These are phyloP conservation scores for Populus hybrid DNA, from an alignment of 441 rosid genomes.

Conservation along the genomic window DNA sequence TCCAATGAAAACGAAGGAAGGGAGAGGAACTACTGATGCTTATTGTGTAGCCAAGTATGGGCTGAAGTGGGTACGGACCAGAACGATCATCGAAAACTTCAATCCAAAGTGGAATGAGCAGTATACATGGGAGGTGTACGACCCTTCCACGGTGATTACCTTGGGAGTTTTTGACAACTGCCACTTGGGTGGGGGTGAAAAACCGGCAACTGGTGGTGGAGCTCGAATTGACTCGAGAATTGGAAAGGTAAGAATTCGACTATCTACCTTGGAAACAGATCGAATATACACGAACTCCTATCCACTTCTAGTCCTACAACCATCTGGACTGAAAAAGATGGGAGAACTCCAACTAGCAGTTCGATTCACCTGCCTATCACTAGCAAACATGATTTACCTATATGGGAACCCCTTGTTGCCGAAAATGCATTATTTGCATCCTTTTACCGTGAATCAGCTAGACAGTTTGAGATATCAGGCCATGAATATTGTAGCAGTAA, in stretches of 20 bases:
- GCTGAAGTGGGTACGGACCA: conserved; percentile 91
- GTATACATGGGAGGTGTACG: conserved; percentile 96
- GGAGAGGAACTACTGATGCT: conserved; percentile 79
- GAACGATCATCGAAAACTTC: conserved; percentile 74
- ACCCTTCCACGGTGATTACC: conserved; percentile 86
- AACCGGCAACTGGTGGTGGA: conserved; percentile 50
- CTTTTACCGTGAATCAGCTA: conserved; percentile 77
- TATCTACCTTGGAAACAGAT: conserved; percentile 87
- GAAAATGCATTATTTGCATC: conserved; percentile 90
- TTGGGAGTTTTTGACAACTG: conserved; percentile 86
- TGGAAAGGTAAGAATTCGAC: conserved; percentile 87
- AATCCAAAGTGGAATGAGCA: conserved; percentile 94
- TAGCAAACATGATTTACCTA: conserved; percentile 73
- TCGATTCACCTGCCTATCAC: conserved; percentile 72
- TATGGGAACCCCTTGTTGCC: conserved; percentile 83
- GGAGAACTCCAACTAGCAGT: conserved; percentile 90
- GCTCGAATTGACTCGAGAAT: conserved; percentile 47
- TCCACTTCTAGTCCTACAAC: conserved; percentile 81
- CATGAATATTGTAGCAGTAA: conserved; percentile 70
- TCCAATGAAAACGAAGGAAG: conserved; percentile 75
- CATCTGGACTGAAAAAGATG: conserved; percentile 83
- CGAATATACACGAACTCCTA: conserved; percentile 83
- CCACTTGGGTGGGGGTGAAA: conserved; percentile 48
- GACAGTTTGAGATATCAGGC: conserved; percentile 87
- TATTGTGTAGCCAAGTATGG: conserved; percentile 96